Conservation (phyloP, 768 basidiomycete genomes). For the Lepiota venenata region DNA sequence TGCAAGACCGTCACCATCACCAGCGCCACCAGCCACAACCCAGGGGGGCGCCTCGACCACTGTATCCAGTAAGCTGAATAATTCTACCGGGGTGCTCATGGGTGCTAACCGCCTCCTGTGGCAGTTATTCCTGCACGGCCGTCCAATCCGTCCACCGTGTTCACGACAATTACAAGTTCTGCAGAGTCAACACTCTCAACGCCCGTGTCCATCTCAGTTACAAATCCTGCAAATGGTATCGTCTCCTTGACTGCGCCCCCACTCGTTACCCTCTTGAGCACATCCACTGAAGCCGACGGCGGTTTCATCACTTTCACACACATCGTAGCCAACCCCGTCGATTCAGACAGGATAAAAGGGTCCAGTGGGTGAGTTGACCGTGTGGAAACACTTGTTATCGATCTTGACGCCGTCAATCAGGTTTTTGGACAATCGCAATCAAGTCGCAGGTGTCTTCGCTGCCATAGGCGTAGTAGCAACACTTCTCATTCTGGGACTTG, state of each 20-base stretch:
- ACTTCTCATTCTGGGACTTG: slow-evolving; percentile 39
- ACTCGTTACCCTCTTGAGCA: slow-evolving; percentile 41
- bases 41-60: neutral
- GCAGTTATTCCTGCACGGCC: slow-evolving; percentile 8
- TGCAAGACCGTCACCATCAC: neutral
- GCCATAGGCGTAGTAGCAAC: slow-evolving; percentile 57
- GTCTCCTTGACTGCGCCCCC: slow-evolving; percentile 40
- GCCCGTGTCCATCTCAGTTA: slow-evolving; percentile 39
- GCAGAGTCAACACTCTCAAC: slow-evolving; percentile 41
- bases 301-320: slow-evolving; percentile 45
- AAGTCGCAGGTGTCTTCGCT: slow-evolving; percentile 73
- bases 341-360: slow-evolving; percentile 8
- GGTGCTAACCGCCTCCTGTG: neutral
- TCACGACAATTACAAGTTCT: slow-evolving; percentile 32
- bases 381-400: neutral
- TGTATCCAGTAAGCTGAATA: neutral
- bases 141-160: neutral
- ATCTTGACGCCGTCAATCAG: slow-evolving; percentile 23
- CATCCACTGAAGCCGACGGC: slow-evolving; percentile 44
- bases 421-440: slow-evolving; percentile 65
- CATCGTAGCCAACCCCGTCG: slow-evolving; percentile 47
- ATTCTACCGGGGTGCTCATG: neutral
- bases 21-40: neutral
- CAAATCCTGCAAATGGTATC: slow-evolving; percentile 31
- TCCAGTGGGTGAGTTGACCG: neutral